Conservation (phyloP, 2,329 filamentous ascomycete species). For the Phaeosphaeria sp. region DNA sequence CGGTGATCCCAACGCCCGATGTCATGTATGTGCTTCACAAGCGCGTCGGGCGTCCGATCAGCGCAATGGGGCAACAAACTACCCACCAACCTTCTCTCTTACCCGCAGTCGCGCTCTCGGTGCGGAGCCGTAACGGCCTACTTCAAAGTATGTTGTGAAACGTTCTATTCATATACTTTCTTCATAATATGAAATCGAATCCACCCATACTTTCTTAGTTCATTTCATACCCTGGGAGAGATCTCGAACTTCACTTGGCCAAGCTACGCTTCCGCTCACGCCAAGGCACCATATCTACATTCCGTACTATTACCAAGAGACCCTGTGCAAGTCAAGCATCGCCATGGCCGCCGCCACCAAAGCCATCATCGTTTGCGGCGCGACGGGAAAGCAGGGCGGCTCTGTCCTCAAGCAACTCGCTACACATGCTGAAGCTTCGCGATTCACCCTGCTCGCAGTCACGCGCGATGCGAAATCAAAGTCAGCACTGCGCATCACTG, state of each 20-base stretch:
- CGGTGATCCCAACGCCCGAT: not conserved
- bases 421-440: constrained; percentile 36
- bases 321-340: constrained; percentile 13
- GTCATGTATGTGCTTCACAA: not conserved
- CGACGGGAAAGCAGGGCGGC: constrained; percentile 57
- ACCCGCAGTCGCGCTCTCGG: not conserved
- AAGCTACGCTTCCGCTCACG: not conserved
- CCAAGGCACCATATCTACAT: constrained; percentile 3
- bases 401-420: constrained; percentile 53
- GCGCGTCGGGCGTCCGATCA: not conserved
- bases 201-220: not conserved
- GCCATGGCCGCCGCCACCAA: constrained; percentile 44
- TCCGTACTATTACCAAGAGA: constrained; percentile 6
- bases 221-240: not conserved
- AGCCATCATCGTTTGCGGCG: constrained; percentile 53
- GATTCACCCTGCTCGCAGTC: constrained; percentile 64
- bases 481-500: constrained; percentile 57
- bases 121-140: not conserved
- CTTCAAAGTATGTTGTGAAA: not conserved
- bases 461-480: constrained; percentile 63
- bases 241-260: not conserved
- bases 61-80: not conserved
- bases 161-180: not conserved
- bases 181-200: not conserved
- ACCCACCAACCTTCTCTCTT: not conserved